Conservation (phyloP, 495 filamentous ascomycete species). For the Daldinia concentrica region DNA sequence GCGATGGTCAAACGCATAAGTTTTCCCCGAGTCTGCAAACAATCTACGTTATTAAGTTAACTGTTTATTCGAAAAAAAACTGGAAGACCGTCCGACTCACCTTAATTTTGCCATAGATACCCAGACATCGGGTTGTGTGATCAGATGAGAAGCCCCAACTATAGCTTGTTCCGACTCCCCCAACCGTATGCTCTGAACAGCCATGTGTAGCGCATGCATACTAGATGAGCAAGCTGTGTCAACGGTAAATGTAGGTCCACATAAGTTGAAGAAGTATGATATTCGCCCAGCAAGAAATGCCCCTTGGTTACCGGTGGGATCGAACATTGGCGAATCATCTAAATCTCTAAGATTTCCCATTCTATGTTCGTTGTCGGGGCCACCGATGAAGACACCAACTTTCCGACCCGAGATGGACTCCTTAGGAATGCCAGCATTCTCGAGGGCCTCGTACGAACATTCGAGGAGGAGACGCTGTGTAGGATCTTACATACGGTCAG, state of each 20-base stretch:
- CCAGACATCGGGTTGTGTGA: constrained; percentile 55
- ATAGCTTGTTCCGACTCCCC: constrained; percentile 58
- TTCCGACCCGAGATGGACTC: constrained; percentile 56
- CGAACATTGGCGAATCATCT: constrained; percentile 52
- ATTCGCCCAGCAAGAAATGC: constrained; percentile 66
- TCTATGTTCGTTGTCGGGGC: constrained; percentile 52
- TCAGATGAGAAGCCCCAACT: constrained; percentile 57
- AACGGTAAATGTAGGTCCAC: constrained; percentile 70
- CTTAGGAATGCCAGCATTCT: constrained; percentile 61
- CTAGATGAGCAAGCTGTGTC: constrained; percentile 90
- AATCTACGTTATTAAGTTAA: constrained; percentile 34
- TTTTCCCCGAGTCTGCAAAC: constrained; percentile 51
- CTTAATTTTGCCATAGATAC: constrained; percentile 50
- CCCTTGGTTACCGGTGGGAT: constrained; percentile 55
- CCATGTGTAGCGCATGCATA: constrained; percentile 68
- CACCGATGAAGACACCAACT: constrained; percentile 57
- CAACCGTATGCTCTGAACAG: constrained; percentile 77
- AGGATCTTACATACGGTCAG: constrained; percentile 54
- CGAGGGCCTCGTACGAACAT: constrained; percentile 60
- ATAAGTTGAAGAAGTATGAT: constrained; percentile 62
- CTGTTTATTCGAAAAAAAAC: background rate
- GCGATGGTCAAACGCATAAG: constrained; percentile 54
- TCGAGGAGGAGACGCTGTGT: constrained; percentile 67
- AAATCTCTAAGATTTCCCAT: constrained; percentile 52
- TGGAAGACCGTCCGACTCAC: background rate